These are phyloP conservation scores for Emydomyces testavorans DNA, from an alignment of 2,329 filamentous ascomycete genomes.

Conservation along the genomic window DNA sequence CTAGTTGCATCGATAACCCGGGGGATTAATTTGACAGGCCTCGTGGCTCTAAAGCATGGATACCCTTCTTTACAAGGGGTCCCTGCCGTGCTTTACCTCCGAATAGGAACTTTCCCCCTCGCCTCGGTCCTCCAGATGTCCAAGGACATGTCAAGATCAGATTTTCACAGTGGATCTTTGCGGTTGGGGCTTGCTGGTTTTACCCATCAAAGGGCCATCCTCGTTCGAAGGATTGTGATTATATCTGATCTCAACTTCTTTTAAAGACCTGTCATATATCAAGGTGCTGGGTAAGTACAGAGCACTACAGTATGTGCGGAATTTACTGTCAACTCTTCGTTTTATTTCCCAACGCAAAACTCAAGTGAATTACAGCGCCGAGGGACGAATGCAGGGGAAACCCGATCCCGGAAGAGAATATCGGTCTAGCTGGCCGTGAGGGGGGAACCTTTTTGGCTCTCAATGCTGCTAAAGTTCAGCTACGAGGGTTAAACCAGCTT, in stretches of 20 bases:
- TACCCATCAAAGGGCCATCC: constrained; percentile 1
- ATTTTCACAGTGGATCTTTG: too few relatives aligned
- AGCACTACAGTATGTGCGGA: too few relatives aligned
- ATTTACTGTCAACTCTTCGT: too few relatives aligned
- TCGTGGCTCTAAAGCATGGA: constrained; percentile 7
- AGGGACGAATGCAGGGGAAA: not conserved
- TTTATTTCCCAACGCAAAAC: too few relatives aligned
- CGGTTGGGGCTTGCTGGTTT: constrained; percentile 10
- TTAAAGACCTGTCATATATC: too few relatives aligned
- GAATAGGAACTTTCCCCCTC: constrained; percentile 9
- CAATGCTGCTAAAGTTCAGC: constrained; percentile 3
- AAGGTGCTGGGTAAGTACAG: too few relatives aligned
- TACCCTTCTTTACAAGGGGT: not conserved
- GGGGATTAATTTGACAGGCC: constrained; percentile 8
- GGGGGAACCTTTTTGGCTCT: constrained; percentile 6
- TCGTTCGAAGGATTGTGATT: not conserved
- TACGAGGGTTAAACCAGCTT: not conserved
- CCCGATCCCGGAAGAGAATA: not conserved
- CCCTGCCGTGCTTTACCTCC: constrained; percentile 11
- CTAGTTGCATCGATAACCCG: not conserved
- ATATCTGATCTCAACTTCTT: too few relatives aligned
- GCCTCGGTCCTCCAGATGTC: too few relatives aligned
- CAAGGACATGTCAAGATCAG: not conserved
- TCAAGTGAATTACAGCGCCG: not conserved
- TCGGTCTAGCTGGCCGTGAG: not conserved